These are phyloP conservation scores for Russula lepida DNA, from an alignment of 768 basidiomycete species.

Conservation along the genomic window DNA sequence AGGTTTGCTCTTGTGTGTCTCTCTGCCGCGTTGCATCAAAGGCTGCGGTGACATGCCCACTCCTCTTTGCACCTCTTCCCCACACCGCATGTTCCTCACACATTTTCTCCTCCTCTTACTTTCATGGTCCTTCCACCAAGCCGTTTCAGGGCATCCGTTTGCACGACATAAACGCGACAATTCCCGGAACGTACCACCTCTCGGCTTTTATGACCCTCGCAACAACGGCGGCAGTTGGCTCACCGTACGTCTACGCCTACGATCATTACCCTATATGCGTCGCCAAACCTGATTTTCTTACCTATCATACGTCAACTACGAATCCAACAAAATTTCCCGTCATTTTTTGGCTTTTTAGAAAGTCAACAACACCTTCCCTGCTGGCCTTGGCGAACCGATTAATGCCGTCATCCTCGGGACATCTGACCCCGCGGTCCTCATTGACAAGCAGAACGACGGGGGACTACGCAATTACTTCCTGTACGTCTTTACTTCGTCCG, in stretches of 20 bases:
- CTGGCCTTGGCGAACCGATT: slow-evolving; percentile 55
- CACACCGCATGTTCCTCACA: slow-evolving; percentile 24
- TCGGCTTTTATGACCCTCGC: slow-evolving; percentile 54
- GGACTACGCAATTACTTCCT: slow-evolving; percentile 76
- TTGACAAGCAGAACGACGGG: slow-evolving; percentile 50
- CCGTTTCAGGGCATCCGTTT: slow-evolving; percentile 7
- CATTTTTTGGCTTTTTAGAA: neutral
- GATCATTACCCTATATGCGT: neutral
- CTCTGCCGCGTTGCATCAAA: neutral
- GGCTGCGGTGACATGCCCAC: neutral
- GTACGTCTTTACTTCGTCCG: slow-evolving; percentile 37
- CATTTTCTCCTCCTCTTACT: slow-evolving; percentile 28
- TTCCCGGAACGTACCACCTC: slow-evolving; percentile 30
- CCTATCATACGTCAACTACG: neutral
- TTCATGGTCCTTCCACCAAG: slow-evolving; percentile 25
- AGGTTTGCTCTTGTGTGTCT: neutral
- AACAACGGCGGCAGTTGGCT: slow-evolving; percentile 57
- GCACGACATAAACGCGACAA: slow-evolving; percentile 19
- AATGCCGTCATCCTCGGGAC: slow-evolving; percentile 73
- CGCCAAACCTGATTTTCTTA: neutral
- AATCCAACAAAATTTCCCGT: too few species aligned
- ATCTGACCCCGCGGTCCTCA: slow-evolving; percentile 63
- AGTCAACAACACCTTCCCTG: neutral
- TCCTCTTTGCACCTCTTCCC: neutral
- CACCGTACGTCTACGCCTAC: slow-evolving; percentile 43